A percentile compares a stretch with the other conserved stretches of the same genome.
Evolutionary conservation across 208 protist genomes (phyloP).

Genomic region (Naegleria lovaniensis): DNA sequence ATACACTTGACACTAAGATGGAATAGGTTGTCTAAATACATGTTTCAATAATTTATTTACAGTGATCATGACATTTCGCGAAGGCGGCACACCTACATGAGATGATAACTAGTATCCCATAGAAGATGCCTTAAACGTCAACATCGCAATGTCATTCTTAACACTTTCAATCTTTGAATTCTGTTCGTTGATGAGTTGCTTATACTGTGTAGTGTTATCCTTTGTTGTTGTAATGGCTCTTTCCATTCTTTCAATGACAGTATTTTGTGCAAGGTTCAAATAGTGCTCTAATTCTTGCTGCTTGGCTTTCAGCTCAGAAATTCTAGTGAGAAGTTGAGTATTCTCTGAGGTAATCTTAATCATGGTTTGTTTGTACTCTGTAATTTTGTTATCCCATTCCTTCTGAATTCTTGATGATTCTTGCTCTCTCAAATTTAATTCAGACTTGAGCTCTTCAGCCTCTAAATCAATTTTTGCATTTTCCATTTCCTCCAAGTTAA

Average conservation of each 20-base stretch:
- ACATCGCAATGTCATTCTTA: neutral
- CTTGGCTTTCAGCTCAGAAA: conserved; percentile 28
- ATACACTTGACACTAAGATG: neutral
- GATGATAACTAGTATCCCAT: neutral
- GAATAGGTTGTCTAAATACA: no score
- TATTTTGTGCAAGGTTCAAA: neutral
- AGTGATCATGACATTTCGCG: no score
- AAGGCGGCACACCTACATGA: no score
- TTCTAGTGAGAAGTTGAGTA: conserved; percentile 33
- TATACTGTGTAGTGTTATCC: no score
- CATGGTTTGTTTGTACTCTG: conserved; percentile 20
- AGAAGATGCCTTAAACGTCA: neutral
- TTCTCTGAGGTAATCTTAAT: conserved; percentile 18
- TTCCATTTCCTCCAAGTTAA: conserved; percentile 48
- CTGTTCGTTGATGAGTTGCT: neutral
- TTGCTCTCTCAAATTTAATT: conserved; percentile 30
- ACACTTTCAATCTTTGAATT: neutral
- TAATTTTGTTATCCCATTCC: conserved; percentile 25
- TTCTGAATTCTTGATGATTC: conserved; percentile 5
- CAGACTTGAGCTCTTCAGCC: conserved; percentile 41
- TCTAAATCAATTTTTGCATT: conserved; percentile 36
- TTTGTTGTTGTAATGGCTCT: neutral
- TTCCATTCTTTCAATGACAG: neutral
- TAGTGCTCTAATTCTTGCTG: conserved; percentile 38
- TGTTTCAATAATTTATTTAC: no score